Evolutionary conservation across 805 yeast genomes (phyloP), one percentile per base, ranked within the genome.

Genomic region (Sungouiella thailandica): DNA sequence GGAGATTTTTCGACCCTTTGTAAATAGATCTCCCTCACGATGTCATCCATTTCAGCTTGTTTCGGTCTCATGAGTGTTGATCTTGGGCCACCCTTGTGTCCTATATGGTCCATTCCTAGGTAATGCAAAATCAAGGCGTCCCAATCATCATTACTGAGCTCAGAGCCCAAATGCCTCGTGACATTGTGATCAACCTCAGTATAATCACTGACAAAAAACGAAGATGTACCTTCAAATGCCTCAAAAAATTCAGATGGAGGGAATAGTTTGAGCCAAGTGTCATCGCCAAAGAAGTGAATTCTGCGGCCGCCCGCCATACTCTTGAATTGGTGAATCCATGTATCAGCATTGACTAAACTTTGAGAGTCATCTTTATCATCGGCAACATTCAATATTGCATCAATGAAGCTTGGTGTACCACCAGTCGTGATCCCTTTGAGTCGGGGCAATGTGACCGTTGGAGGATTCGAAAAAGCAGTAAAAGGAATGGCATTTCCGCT

Each of bases 391-490:
- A 93, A 67, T 16, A 93, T 86, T 0, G 97, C 97, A 60, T 93
- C 98, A 31, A 93, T 66, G 49, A 93, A 93, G 50, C 78, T 88
- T 0, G 98, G 97, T 0, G 96, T 81, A 0, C 96, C 83, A 0
- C 98, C 98, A 0, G 97, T 87, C 0, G 97, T 85, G 16, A 89
- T 74, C 7, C 96, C 96, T 58, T 93, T 93, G 32, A 93, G 65
- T 39, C 98, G 72, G 0, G 98, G 98, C 24, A 93, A 64, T 0
- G 98, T 93, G 7, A 93, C 98, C 0, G 98, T 93, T 3, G 98
- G 98, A 1, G 98, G 97, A 43, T 84, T 83, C 1, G 96, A 81
- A 54, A 70, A 84, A 0, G 96, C 96, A 0, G 98, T 93, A 56
- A 78, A 89, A 0, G 96, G 96, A 31, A 89, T 50, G 0, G 93